Conservation (phyloP, 768 basidiomycete species). For the Pilatotrama ljubarskyi region DNA sequence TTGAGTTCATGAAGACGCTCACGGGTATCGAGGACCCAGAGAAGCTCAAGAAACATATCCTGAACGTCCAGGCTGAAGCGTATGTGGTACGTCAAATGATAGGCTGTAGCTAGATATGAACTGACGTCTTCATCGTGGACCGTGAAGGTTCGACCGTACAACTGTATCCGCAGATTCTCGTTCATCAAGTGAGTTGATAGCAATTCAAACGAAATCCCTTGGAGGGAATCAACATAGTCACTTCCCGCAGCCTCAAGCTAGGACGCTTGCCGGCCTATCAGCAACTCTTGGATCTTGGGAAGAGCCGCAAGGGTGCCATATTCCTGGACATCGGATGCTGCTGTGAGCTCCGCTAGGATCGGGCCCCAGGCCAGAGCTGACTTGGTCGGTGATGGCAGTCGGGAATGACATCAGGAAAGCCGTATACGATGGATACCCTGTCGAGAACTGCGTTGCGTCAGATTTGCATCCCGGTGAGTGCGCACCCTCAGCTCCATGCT, state of each 20-base stretch:
- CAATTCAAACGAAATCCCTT: background rate
- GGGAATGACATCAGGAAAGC: slow-evolving; percentile 45
- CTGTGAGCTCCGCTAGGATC: slow-evolving; percentile 31
- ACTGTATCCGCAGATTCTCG: slow-evolving; percentile 31
- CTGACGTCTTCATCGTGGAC: background rate
- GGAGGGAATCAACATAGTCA: background rate
- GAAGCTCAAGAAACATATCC: slow-evolving; percentile 33
- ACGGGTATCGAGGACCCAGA: slow-evolving; percentile 34
- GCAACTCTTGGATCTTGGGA: slow-evolving; percentile 37
- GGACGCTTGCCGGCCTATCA: slow-evolving; percentile 28
- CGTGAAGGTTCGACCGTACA: slow-evolving; percentile 32
- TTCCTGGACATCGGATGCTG: slow-evolving; percentile 50
- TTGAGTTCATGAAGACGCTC: slow-evolving; percentile 21
- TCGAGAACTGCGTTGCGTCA: slow-evolving; percentile 38
- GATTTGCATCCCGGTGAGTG: slow-evolving; percentile 40
- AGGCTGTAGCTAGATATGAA: background rate
- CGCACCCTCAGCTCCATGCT: too few relatives aligned
- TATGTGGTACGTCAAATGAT: slow-evolving; percentile 26
- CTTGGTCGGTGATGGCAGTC: slow-evolving; percentile 28
- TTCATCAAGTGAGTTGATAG: slow-evolving; percentile 27
- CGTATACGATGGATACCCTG: slow-evolving; percentile 44
- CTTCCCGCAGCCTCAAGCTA: slow-evolving; percentile 26
- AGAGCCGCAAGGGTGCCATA: slow-evolving; percentile 37
- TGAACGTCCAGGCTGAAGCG: slow-evolving; percentile 31
- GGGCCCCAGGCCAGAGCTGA: background rate